Conservation (phyloP, 2,329 filamentous ascomycete genomes). For the Phyllosticta citribraziliensis region DNA sequence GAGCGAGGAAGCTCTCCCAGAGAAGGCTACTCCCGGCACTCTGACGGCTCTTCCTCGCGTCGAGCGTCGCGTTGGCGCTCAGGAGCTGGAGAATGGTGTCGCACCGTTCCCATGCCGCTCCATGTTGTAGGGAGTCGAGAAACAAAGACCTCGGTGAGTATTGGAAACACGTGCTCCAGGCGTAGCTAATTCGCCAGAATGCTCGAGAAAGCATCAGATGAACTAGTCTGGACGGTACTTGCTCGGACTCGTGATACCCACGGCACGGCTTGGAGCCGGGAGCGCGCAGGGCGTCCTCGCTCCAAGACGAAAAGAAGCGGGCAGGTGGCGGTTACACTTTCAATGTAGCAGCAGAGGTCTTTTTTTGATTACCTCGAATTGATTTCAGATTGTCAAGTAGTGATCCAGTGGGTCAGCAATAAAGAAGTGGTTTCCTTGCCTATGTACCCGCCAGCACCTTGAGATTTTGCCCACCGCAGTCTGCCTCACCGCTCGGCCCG, state of each 20-base stretch:
- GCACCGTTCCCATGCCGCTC: constrained; percentile 24
- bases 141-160: background rate
- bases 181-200: background rate
- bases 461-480: background rate
- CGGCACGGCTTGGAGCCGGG: constrained; percentile 5
- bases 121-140: constrained; percentile 26
- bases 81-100: constrained; percentile 22
- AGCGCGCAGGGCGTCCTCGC: constrained; percentile 1
- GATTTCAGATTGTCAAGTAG: constrained; percentile 9
- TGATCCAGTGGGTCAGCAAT: background rate
- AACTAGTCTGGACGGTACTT: constrained; percentile 9
- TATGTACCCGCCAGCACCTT: background rate
- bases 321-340: constrained; percentile 6
- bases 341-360: constrained; percentile 3
- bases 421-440: background rate
- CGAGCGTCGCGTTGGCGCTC: constrained; percentile 26
- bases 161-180: background rate
- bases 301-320: constrained; percentile 9
- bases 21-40: constrained; percentile 41
- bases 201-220: constrained; percentile 8
- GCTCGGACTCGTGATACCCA: constrained; percentile 3
- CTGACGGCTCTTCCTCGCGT: constrained; percentile 43
- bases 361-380: constrained; percentile 7
- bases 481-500: background rate
- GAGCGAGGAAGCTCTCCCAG: constrained; percentile 75